Evolutionary conservation across 257 asterid species (phyloP).

Genomic region (Prunella vulgaris): DNA sequence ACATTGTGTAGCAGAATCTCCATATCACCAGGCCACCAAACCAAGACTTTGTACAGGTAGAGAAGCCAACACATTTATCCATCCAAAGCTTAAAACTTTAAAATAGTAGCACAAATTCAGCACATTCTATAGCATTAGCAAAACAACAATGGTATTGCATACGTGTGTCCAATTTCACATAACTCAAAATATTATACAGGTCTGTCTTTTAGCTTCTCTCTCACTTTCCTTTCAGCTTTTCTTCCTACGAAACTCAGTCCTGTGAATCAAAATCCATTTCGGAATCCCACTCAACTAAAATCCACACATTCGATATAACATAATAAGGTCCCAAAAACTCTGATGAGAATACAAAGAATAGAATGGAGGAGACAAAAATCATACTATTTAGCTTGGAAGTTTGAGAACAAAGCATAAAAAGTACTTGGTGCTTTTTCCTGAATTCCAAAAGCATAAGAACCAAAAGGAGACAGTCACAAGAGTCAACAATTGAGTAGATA

Average conservation of each 20-base stretch:
- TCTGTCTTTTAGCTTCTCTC: slow-evolving; percentile 5
- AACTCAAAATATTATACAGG: neutral
- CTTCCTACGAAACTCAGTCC: slow-evolving; percentile 46
- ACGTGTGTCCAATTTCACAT: neutral
- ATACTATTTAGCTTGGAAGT: slow-evolving; percentile 44
- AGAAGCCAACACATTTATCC: neutral
- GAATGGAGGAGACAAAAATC: slow-evolving; percentile 55
- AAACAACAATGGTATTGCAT: neutral
- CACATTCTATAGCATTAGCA: neutral
- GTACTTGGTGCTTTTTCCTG: neutral
- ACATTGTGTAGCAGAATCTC: neutral
- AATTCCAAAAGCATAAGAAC: neutral
- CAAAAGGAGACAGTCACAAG: neutral
- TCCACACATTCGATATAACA: slow-evolving; percentile 46
- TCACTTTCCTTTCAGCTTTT: slow-evolving; percentile 32
- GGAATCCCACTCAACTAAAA: slow-evolving; percentile 54
- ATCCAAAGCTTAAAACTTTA: neutral
- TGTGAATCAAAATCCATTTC: slow-evolving; percentile 62
- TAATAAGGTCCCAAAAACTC: slow-evolving; percentile 58
- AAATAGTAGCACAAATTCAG: neutral
- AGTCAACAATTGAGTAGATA: neutral
- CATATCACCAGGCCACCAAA: neutral
- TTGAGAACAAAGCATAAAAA: neutral
- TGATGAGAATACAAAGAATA: slow-evolving; percentile 53
- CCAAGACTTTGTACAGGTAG: neutral